Evolutionary conservation across 108 stramenopile genomes (phyloP), one percentile per base, ranked within the genome.

Genomic region (Ochromonas danica): DNA sequence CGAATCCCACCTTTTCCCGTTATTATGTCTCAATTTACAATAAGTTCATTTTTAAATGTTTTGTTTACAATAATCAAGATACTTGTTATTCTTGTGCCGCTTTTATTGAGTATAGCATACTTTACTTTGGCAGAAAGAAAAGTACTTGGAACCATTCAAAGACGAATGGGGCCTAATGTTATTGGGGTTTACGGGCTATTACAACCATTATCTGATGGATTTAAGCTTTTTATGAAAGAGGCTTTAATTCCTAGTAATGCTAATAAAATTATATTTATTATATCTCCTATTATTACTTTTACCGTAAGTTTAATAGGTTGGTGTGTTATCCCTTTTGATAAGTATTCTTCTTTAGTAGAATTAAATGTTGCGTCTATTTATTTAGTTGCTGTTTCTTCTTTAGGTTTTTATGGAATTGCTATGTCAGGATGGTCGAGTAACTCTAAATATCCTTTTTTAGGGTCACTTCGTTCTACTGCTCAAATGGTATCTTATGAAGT

Each of bases 401-500:
- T 65, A 67, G 63, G 63, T 30, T n/a, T 65, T 80, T 80, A 71
- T 0, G 63, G 43, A 43, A 40, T 71, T 71, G 10, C 22, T 36
- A 71, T 80, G 14, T 39, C 71, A 71, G 63, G 79, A 71, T 71
- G 79, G 42, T 70, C 63, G 14, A 71, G 40, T 43, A 71, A 80
- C 17, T 40, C 65, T 27, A 42, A 42, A 43, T 80, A 71, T 71
- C 27, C 57, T 35, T 71, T 71, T 80, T 80, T 80, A 67, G 79
- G 70, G 36, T 3, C 41, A 67, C 63, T 67, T 67, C 63, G 63
- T 28, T 80, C 31, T 39, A 80, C 84, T 3, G 79, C 84, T 10
- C 84, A 84, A 43, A 84, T 84, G 78, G 78, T 84, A 0, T 84
- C 84, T 78, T 84, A 84, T 81, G 84, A 84, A 84, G 60, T 84